Percentiles rank a stretch among this genome's conserved stretches.
These are phyloP conservation scores for Penicillium hesseltinei DNA, from an alignment of 2,329 filamentous ascomycete genomes.

Conservation along the genomic window DNA sequence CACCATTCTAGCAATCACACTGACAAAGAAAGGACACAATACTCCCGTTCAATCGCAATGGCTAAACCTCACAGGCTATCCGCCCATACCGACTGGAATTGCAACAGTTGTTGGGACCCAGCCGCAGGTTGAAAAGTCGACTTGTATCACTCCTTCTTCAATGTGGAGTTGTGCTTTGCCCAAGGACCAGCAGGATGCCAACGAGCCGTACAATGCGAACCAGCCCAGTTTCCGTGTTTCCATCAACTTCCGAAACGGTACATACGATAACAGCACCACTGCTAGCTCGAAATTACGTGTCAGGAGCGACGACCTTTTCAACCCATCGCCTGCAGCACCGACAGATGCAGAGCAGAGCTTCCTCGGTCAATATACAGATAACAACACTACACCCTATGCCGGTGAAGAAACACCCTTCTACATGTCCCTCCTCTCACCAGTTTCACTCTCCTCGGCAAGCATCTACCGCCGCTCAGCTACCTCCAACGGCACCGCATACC, in stretches of 20 bases:
- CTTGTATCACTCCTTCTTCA: conserved; percentile 69
- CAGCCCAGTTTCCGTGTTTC: conserved; percentile 79
- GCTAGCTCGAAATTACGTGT: conserved; percentile 36
- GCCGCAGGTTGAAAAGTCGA: conserved; percentile 60
- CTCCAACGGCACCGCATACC: conserved; percentile 30
- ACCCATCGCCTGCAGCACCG: conserved; percentile 49
- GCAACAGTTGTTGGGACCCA: conserved; percentile 74
- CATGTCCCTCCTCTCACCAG: conserved; percentile 64
- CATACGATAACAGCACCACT: conserved; percentile 61
- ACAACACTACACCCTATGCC: conserved; percentile 66
- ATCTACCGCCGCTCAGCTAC: conserved; percentile 37
- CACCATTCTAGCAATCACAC: conserved; percentile 56
- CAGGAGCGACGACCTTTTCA: conserved; percentile 37
- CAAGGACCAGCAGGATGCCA: conserved; percentile 68
- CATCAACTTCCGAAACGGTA: conserved; percentile 62
- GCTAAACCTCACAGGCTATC: conserved; percentile 83
- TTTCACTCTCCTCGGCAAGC: conserved; percentile 40
- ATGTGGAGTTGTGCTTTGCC: conserved; percentile 86
- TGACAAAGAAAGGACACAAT: conserved; percentile 49
- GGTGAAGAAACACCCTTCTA: conserved; percentile 89
- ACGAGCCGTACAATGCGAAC: conserved; percentile 62
- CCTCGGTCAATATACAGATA: conserved; percentile 81
- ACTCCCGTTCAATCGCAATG: conserved; percentile 57
- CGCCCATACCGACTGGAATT: conserved; percentile 80
- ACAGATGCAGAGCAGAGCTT: conserved; percentile 70